Percentiles rank a stretch among this genome's conserved stretches.
These are phyloP conservation scores for Nakazawaea pomicola DNA, from an alignment of 805 yeast genomes.

Conservation along the genomic window DNA sequence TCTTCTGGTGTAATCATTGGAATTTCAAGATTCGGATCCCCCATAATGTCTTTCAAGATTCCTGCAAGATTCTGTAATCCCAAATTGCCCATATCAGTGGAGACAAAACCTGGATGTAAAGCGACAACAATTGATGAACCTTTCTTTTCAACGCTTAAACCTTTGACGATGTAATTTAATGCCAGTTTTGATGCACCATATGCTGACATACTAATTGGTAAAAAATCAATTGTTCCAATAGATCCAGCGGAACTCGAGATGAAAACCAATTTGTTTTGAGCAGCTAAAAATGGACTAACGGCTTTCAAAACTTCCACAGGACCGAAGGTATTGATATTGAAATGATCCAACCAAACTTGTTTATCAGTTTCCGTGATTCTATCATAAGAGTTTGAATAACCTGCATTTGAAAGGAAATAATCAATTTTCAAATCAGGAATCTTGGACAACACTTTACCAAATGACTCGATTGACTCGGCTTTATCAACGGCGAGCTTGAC, in stretches of 20 bases:
- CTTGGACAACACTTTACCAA: constrained; percentile 15
- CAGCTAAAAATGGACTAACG: constrained; percentile 19
- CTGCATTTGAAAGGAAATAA: constrained; percentile 23
- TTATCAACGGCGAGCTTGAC: constrained; percentile 20
- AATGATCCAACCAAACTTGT: constrained; percentile 15
- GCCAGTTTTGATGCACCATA: constrained; percentile 36
- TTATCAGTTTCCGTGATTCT: background rate
- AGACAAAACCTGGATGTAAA: constrained; percentile 35
- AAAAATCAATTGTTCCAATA: constrained; percentile 13
- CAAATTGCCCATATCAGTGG: constrained; percentile 26
- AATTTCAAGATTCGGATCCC: background rate
- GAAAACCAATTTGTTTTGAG: constrained; percentile 22
- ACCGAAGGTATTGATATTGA: constrained; percentile 21
- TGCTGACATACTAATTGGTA: constrained; percentile 21
- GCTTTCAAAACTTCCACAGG: constrained; percentile 19
- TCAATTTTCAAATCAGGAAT: constrained; percentile 20
- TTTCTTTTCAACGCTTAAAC: constrained; percentile 22
- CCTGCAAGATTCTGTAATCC: background rate
- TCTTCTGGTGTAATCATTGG: constrained; percentile 13
- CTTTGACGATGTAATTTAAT: constrained; percentile 25
- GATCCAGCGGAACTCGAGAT: constrained; percentile 24
- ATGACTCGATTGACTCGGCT: constrained; percentile 15
- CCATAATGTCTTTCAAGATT: no score
- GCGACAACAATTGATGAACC: constrained; percentile 20
- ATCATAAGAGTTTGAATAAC: constrained; percentile 13